phyloP scores from a whole-genome alignment of 1,284 basidiomycete genomes.

The Boletellus deceptivus region DNA sequence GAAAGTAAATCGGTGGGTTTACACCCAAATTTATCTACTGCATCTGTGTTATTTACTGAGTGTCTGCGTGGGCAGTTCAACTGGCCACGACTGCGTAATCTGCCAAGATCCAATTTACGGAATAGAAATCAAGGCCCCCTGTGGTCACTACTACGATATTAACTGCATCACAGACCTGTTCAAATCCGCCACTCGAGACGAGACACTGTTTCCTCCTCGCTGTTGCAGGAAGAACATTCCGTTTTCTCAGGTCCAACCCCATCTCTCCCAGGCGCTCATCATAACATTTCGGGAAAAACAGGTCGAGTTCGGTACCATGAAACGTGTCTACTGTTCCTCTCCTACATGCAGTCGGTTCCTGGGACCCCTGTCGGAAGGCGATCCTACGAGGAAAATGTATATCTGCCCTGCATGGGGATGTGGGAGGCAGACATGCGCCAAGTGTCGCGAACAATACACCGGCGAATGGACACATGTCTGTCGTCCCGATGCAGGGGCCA shows the following conservation, averaged over 20 bases:
- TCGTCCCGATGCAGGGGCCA: constrained; percentile 27
- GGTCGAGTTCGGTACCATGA: constrained; percentile 37
- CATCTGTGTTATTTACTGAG: constrained; percentile 1
- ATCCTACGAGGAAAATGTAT: constrained; percentile 8
- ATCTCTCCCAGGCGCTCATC: constrained; percentile 27
- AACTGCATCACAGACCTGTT: constrained; percentile 40
- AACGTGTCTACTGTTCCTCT: constrained; percentile 44
- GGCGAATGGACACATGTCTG: constrained; percentile 24
- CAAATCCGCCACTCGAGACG: constrained; percentile 38
- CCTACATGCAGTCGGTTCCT: constrained; percentile 42
- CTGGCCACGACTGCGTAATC: constrained; percentile 37
- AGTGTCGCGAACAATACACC: constrained; percentile 33
- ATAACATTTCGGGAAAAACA: constrained; percentile 32
- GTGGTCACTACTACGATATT: constrained; percentile 41
- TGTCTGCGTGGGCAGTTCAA: constrained; percentile 15
- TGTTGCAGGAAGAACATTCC: constrained; percentile 41
- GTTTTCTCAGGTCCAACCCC: constrained; percentile 25
- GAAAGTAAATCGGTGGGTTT: constrained; percentile 8
- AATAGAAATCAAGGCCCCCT: constrained; percentile 34
- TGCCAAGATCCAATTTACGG: constrained; percentile 36
- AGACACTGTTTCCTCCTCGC: constrained; percentile 43
- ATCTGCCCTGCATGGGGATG: constrained; percentile 31
- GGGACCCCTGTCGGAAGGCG: constrained; percentile 29
- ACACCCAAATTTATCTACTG: not conserved
- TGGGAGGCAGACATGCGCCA: constrained; percentile 32